These are phyloP conservation scores for Lichtheimia hyalospora DNA, from an alignment of 371 early-diverging fungal species.

Conservation along the genomic window DNA sequence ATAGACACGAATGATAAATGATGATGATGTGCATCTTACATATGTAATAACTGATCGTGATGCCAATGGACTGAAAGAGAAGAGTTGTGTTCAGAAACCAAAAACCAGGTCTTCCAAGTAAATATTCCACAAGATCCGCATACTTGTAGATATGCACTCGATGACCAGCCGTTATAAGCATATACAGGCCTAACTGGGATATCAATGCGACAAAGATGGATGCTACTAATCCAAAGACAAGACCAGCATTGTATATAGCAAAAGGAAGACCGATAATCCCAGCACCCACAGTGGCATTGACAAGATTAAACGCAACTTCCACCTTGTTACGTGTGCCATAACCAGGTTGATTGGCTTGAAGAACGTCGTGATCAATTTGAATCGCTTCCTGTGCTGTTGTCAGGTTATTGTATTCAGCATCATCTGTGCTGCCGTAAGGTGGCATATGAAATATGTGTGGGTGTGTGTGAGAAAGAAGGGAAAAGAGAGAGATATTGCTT, in stretches of 20 bases:
- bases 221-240: conserved; percentile 41
- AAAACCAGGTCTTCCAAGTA: conserved; percentile 39
- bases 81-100: conserved; percentile 38
- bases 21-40: conserved; percentile 11
- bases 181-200: conserved; percentile 38
- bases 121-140: conserved; percentile 40
- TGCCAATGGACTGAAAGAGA: conserved; percentile 37
- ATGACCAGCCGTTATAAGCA: conserved; percentile 45
- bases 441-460: conserved; percentile 4
- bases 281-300: conserved; percentile 54
- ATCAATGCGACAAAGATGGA: conserved; percentile 39
- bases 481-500: not conserved
- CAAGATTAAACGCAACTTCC: conserved; percentile 40
- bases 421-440: conserved; percentile 6
- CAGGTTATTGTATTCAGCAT: not conserved
- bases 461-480: conserved; percentile 3
- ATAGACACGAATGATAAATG: not conserved
- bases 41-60: conserved; percentile 39
- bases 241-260: conserved; percentile 45
- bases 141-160: conserved; percentile 41
- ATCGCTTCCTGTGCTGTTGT: not conserved
- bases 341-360: conserved; percentile 27
- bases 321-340: conserved; percentile 21
- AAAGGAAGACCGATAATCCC: conserved; percentile 52
- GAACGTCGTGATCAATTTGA: conserved; percentile 4